Conservation (phyloP, 805 yeast species). For the Metschnikowia colocasiae region DNA sequence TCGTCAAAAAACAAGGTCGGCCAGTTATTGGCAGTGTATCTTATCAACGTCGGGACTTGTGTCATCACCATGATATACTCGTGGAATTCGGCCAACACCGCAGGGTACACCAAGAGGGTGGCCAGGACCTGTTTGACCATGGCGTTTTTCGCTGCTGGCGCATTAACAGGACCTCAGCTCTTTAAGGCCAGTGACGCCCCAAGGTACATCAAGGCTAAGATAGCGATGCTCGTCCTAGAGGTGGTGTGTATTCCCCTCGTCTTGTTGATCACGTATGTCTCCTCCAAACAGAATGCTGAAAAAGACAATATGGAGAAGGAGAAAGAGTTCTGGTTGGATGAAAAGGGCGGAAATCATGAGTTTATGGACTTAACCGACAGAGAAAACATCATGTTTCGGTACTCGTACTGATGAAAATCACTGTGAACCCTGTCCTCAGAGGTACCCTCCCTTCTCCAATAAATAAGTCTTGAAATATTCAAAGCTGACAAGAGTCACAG, state of each 20-base stretch:
- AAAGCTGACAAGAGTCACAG: slow-evolving; percentile 90
- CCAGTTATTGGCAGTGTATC: slow-evolving; percentile 46
- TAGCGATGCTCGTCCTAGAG: slow-evolving; percentile 7
- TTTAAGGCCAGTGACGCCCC: slow-evolving; percentile 15
- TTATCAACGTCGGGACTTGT: slow-evolving; percentile 54
- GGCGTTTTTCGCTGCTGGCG: slow-evolving; percentile 23
- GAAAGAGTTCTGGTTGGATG: slow-evolving; percentile 8
- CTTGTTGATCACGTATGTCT: slow-evolving; percentile 37
- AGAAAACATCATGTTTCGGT: slow-evolving; percentile 56
- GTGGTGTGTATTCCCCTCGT: slow-evolving; percentile 11
- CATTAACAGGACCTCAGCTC: slow-evolving; percentile 24
- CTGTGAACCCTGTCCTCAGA: slow-evolving; percentile 1
- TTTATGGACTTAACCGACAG: slow-evolving; percentile 58
- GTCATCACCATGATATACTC: slow-evolving; percentile 55
- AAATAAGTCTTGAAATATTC: slow-evolving; percentile 69
- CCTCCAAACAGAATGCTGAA: slow-evolving; percentile 46
- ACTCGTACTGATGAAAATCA: slow-evolving; percentile 33
- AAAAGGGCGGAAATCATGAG: slow-evolving; percentile 33
- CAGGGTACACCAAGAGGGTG: slow-evolving; percentile 26
- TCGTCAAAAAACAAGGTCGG: slow-evolving; percentile 37
- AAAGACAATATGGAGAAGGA: slow-evolving; percentile 41
- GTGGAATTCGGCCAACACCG: slow-evolving; percentile 51
- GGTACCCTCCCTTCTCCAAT: slow-evolving; percentile 29
- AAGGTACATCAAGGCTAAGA: slow-evolving; percentile 10
- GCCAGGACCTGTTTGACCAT: slow-evolving; percentile 20